Evolutionary conservation across 371 early-diverging fungal genomes (phyloP).

Genomic region (Apophysomyces elegans): DNA sequence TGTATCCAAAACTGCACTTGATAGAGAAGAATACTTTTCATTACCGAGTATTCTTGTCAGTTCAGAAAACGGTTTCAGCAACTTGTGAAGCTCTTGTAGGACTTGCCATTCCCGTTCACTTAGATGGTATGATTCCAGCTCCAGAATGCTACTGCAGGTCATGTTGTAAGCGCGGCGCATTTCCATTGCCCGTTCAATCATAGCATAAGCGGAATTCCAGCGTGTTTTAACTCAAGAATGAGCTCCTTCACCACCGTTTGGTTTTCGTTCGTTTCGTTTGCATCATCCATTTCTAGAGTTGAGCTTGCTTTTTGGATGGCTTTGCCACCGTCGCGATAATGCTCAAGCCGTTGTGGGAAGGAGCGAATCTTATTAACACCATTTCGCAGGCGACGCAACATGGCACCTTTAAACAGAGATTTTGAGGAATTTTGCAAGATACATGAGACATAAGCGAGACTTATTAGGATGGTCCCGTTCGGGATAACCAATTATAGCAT

Average conservation of each 20-base stretch:
- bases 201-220: slow-evolving; percentile 27
- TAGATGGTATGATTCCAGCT: background rate
- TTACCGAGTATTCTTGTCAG: background rate
- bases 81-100: background rate
- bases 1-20: slow-evolving; percentile 22
- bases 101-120: background rate
- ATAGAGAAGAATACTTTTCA: slow-evolving; percentile 6
- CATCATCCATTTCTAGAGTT: background rate
- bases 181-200: slow-evolving; percentile 22
- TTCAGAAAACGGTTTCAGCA: background rate
- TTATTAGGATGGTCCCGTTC: slow-evolving; percentile 2
- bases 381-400: slow-evolving; percentile 12
- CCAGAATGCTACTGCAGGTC: background rate
- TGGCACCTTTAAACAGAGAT: background rate
- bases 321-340: background rate
- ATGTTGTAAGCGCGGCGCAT: slow-evolving; percentile 16
- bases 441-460: background rate
- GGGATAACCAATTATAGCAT: background rate
- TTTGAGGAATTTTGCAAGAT: too few species aligned
- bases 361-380: slow-evolving; percentile 27
- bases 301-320: background rate
- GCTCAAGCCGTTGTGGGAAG: slow-evolving; percentile 15
- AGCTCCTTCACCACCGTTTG: slow-evolving; percentile 9
- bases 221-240: slow-evolving; percentile 19
- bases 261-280: slow-evolving; percentile 1